Evolutionary conservation across 495 filamentous ascomycete species (phyloP), one percentile per base, ranked within the genome.

Genomic region (Lasiosphaeria miniovina): DNA sequence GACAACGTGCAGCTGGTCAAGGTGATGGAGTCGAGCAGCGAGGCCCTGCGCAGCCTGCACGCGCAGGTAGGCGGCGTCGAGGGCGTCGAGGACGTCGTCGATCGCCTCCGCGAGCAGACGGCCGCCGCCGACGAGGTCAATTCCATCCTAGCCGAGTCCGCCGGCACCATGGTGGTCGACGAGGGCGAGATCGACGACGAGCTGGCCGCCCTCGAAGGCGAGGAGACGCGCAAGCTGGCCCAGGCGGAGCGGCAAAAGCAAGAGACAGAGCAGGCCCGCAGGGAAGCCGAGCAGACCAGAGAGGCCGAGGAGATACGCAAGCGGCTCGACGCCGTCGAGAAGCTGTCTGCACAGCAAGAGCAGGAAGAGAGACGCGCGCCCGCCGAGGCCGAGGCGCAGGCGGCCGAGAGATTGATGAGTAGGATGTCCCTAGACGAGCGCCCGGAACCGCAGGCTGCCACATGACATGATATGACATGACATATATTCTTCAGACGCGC

Each of bases 121-220:
- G 80, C 74, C 45, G 86, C 84, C 66, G 88, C 88, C 38, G 91
- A 96, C 65, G 95, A 96, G 74, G 82, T 98, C 32, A 85, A 86
- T 52, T 82, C 77, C 61, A 85, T 90, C 49, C 84, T 96, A 59
- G 84, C 84, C 32, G 89, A 92, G 65, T 75, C 69, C 3, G 58
- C 66, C 6, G 67, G 64, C 4, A 48, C 58, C 4, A 80, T 74
- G 10, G 79, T 78, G 14, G 79, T 92, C 54, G 92, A 96, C 68
- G 94, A 96, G 69, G 76, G 66, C 15, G 93, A 94, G 71, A 85
- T 97, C 54, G 93, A 96, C 58, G 90, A 92, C 46, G 94, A 96
- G 77, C 79, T 97, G 34, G 86, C 89, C 64, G 86, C 80, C 9
- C 67, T 98, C 75, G 84, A 95, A 74, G 78, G 70, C 41, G 84